These are phyloP conservation scores for Dissophora ornata DNA, from an alignment of 192 early-diverging fungal species.

Conservation along the genomic window DNA sequence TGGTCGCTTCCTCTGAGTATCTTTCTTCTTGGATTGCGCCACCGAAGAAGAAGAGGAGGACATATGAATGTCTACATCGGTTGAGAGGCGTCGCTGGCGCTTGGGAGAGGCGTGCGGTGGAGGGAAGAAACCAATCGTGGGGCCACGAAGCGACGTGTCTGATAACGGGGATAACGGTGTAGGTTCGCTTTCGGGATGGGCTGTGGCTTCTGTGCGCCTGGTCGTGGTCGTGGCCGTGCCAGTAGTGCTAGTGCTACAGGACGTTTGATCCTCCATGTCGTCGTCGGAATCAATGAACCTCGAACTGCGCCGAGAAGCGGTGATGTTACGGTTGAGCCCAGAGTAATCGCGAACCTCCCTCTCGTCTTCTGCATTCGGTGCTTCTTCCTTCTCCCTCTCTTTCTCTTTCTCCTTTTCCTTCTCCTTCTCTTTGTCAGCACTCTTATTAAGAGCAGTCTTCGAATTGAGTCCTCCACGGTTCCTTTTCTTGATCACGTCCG, in stretches of 20 bases:
- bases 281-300: too few relatives aligned
- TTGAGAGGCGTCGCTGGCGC: slow-evolving; percentile 7
- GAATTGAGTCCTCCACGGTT: slow-evolving; percentile 65
- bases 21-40: neutral
- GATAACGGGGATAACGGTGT: neutral
- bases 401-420: neutral
- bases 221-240: too few relatives aligned
- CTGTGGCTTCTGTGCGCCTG: too few relatives aligned
- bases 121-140: slow-evolving; percentile 12
- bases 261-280: too few relatives aligned
- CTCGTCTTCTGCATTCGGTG: too few relatives aligned
- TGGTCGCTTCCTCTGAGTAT: neutral
- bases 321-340: too few relatives aligned
- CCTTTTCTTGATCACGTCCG: slow-evolving; percentile 86
- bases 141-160: slow-evolving; percentile 2
- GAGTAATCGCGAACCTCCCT: too few relatives aligned
- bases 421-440: neutral
- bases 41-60: neutral
- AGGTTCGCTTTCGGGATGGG: too few relatives aligned
- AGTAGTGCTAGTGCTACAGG: too few relatives aligned
- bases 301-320: too few relatives aligned
- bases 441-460: neutral
- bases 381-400: too few relatives aligned
- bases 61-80: neutral
- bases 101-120: slow-evolving; percentile 12